Percentiles rank a stretch among this genome's conserved stretches.
Evolutionary conservation across 208 protist species (phyloP).

Genomic region (Jaenimonas drosophilae): DNA sequence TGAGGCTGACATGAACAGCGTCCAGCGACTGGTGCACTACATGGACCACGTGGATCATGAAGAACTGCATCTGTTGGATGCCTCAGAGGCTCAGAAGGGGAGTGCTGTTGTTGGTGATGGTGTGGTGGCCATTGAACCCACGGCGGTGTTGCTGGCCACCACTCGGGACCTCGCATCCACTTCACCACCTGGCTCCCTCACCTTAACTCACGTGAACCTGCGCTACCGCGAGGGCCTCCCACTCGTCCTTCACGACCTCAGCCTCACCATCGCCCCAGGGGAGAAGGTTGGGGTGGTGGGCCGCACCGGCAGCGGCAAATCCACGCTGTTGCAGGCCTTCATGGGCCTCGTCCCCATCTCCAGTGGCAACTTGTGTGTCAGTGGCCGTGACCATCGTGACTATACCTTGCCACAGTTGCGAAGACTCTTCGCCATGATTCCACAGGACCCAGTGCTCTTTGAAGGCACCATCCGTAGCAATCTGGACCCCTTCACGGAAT

Average conservation of each 20-base stretch:
- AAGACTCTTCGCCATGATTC: slow-evolving; percentile 53
- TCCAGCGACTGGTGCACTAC: slow-evolving; percentile 64
- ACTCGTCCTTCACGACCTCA: slow-evolving; percentile 60
- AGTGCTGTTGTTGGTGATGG: neutral
- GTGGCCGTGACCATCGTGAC: slow-evolving; percentile 11
- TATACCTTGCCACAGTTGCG: slow-evolving; percentile 47
- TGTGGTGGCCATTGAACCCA: neutral
- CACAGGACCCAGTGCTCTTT: slow-evolving; percentile 75
- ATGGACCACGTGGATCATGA: slow-evolving; percentile 31
- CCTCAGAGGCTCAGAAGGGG: neutral
- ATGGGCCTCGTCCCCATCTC: slow-evolving; percentile 46
- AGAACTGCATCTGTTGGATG: slow-evolving; percentile 24
- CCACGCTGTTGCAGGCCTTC: slow-evolving; percentile 58
- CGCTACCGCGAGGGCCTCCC: slow-evolving; percentile 69
- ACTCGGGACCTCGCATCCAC: neutral
- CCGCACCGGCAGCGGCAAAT: slow-evolving; percentile 80
- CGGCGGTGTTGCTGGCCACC: slow-evolving; percentile 1
- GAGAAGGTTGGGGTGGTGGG: slow-evolving; percentile 83
- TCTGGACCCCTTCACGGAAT: slow-evolving; percentile 42
- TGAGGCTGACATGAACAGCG: slow-evolving; percentile 70
- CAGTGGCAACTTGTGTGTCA: slow-evolving; percentile 32
- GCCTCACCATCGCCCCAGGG: slow-evolving; percentile 26
- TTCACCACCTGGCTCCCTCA: slow-evolving; percentile 16
- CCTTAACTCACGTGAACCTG: slow-evolving; percentile 52
- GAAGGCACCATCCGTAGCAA: slow-evolving; percentile 67